A percentile compares a stretch with the other conserved stretches of the same genome.
Conservation (phyloP, 78 protist species). For the Mastigamoeba balamuthi region DNA sequence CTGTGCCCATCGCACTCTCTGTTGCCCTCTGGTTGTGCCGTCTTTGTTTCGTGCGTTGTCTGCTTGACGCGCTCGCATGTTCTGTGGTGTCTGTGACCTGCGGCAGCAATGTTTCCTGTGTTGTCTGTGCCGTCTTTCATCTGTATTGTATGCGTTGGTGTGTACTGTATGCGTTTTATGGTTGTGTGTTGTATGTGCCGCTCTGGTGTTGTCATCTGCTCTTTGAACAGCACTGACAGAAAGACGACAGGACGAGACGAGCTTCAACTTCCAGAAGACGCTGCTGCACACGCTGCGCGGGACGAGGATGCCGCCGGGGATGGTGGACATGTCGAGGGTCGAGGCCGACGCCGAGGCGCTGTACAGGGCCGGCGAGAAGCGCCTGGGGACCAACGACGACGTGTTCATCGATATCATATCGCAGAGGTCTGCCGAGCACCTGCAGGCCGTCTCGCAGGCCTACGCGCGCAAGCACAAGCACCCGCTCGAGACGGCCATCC, state of each 20-base stretch:
- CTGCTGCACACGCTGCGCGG: neutral
- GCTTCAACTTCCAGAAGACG: neutral
- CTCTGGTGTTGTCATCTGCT: neutral
- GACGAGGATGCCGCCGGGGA: neutral
- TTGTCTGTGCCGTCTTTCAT: too few relatives aligned
- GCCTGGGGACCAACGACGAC: conserved; percentile 2
- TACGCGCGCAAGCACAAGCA: neutral
- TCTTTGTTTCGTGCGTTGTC: neutral
- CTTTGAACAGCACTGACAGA: neutral
- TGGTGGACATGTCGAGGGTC: neutral
- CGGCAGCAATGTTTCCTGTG: too few relatives aligned
- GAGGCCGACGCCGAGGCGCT: neutral
- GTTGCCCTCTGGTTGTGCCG: neutral
- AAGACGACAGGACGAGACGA: neutral
- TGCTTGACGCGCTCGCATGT: neutral
- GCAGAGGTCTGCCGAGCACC: neutral
- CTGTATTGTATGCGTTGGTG: neutral
- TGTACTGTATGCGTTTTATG: neutral
- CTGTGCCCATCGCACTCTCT: neutral
- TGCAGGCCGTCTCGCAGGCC: neutral
- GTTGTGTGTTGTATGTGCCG: neutral
- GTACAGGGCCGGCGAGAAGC: conserved; percentile 18
- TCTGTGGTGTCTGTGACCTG: too few relatives aligned
- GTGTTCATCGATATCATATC: neutral
- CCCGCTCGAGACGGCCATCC: neutral